Conservation (phyloP, 2,329 filamentous ascomycete genomes). For the Seiridium unicorne region DNA sequence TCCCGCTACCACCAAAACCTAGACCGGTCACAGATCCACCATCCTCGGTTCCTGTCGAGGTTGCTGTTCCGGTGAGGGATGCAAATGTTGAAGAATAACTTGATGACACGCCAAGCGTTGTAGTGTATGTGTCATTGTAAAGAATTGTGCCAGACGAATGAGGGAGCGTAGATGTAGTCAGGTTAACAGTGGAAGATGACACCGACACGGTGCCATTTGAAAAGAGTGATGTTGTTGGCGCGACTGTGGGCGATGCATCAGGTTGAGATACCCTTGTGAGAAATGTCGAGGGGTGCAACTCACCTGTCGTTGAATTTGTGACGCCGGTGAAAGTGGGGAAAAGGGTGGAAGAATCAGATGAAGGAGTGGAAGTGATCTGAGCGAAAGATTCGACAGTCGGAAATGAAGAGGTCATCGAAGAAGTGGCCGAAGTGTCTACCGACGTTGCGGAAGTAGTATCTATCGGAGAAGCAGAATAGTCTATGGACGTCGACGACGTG, state of each 20-base stretch:
- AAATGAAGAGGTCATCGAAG: slow-evolving; percentile 12
- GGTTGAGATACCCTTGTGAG: too few relatives aligned
- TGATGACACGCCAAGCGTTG: slow-evolving; percentile 8
- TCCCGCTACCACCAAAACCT: slow-evolving; percentile 7
- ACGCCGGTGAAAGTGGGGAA: slow-evolving; percentile 10
- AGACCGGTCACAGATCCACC: slow-evolving; percentile 10
- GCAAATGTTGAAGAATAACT: slow-evolving; percentile 10
- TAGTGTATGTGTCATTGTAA: slow-evolving; percentile 12
- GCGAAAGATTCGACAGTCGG: slow-evolving; percentile 13
- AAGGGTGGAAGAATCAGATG: background rate
- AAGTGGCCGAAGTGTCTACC: slow-evolving; percentile 3
- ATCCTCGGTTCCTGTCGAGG: slow-evolving; percentile 14
- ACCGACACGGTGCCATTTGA: slow-evolving; percentile 8
- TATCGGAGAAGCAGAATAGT: background rate
- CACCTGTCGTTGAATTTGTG: slow-evolving; percentile 7
- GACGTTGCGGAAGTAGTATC: slow-evolving; percentile 6
- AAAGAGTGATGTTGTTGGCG: slow-evolving; percentile 5
- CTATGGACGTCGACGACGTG: background rate
- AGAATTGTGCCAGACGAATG: slow-evolving; percentile 12
- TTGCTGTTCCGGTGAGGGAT: slow-evolving; percentile 14
- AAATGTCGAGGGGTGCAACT: background rate
- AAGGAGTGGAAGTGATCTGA: slow-evolving; percentile 11
- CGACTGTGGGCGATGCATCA: background rate
- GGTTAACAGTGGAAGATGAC: slow-evolving; percentile 7
- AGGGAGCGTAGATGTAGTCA: slow-evolving; percentile 12